Evolutionary conservation across 148 eudicot genomes (phyloP).

Genomic region (Rhododendron henanense): DNA sequence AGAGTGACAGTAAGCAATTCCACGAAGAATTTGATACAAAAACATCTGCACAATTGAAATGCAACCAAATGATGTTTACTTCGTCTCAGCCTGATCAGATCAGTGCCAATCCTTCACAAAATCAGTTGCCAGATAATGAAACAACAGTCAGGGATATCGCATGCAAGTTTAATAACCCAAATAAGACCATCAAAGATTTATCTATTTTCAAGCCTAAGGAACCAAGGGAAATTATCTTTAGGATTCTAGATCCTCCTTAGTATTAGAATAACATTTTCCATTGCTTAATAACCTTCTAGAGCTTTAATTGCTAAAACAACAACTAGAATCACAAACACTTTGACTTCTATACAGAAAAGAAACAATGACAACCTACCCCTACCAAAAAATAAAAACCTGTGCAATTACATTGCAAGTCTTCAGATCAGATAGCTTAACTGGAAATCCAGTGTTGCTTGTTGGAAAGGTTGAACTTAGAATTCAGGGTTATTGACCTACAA

Average conservation of each 20-base stretch:
- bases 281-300: background rate
- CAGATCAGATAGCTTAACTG: background rate
- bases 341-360: background rate
- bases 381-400: background rate
- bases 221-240: background rate
- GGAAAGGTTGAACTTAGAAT: background rate
- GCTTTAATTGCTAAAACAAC: background rate
- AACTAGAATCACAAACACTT: background rate
- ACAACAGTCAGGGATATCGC: background rate
- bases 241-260: background rate
- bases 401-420: background rate
- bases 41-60: conserved; percentile 52
- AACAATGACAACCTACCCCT: background rate
- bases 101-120: background rate
- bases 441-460: background rate
- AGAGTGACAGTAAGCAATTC: conserved; percentile 95
- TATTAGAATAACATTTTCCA: background rate
- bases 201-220: background rate
- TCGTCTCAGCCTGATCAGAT: background rate
- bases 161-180: background rate
- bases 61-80: background rate
- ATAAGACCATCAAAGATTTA: background rate
- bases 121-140: conserved; percentile 12
- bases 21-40: conserved; percentile 90
- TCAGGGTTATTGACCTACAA: background rate